phyloP scores from a whole-genome alignment of 805 yeast genomes.

The Tetrapisispora namnaoensis region DNA sequence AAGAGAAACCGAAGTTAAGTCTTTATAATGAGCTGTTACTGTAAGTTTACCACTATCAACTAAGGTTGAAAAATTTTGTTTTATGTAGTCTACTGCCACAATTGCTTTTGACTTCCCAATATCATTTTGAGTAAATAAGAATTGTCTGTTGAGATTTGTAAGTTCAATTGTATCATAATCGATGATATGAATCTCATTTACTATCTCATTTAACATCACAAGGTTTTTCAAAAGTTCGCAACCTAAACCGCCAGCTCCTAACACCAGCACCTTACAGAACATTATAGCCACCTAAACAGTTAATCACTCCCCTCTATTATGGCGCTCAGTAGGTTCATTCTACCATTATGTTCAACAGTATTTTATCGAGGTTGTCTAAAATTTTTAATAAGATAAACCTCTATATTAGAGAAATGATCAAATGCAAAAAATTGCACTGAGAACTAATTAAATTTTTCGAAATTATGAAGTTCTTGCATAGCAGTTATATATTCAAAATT shows the following conservation, averaged over 20 bases:
- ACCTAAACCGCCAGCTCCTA: conserved; percentile 95
- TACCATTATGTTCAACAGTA: no score
- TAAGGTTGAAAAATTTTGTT: conserved; percentile 23
- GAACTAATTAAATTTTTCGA: no score
- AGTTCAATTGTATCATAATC: conserved; percentile 91
- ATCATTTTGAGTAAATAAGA: conserved; percentile 69
- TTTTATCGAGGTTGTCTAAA: no score
- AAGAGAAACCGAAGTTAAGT: conserved; percentile 52
- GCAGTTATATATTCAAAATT: no score
- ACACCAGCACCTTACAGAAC: conserved; percentile 44
- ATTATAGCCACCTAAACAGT: not conserved
- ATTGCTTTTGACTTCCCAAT: conserved; percentile 75
- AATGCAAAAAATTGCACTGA: no score
- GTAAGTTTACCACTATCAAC: conserved; percentile 28
- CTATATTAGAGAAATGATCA: no score
- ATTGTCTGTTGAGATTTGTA: conserved; percentile 85
- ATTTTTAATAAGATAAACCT: no score
- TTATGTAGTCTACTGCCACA: conserved; percentile 61
- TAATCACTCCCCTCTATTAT: no score
- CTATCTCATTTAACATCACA: conserved; percentile 44
- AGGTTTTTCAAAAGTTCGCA: conserved; percentile 80
- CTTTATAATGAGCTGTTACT: conserved; percentile 46
- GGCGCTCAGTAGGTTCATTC: no score
- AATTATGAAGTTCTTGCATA: no score
- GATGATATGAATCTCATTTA: conserved; percentile 68